A percentile compares a stretch with the other conserved stretches of the same genome.
Evolutionary conservation across 2,329 filamentous ascomycete genomes (phyloP).

Genomic region (Epicoccum sorghinum): DNA sequence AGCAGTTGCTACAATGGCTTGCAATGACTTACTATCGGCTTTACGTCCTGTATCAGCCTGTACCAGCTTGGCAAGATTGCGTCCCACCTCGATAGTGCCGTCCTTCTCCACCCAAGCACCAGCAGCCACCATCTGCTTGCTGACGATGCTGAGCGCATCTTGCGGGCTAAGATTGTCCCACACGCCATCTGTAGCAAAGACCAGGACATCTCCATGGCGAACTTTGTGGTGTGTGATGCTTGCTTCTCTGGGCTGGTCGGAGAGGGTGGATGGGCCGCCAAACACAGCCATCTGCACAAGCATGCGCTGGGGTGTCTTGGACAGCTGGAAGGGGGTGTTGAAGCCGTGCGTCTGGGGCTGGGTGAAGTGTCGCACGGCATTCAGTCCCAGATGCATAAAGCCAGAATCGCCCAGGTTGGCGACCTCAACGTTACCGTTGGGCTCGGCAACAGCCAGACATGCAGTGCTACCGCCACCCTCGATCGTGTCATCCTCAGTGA

Average conservation of each 20-base stretch:
- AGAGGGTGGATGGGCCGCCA: constrained; percentile 70
- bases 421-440: constrained; percentile 78
- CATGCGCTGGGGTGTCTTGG: constrained; percentile 81
- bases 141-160: constrained; percentile 82
- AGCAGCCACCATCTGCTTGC: constrained; percentile 72
- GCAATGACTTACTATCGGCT: constrained; percentile 63
- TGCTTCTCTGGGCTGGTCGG: constrained; percentile 84
- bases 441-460: constrained; percentile 78
- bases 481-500: constrained; percentile 75
- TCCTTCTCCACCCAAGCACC: constrained; percentile 74
- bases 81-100: constrained; percentile 58
- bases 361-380: constrained; percentile 82
- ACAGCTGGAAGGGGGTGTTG: constrained; percentile 96
- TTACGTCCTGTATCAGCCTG: constrained; percentile 53
- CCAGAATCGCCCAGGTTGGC: constrained; percentile 97
- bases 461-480: constrained; percentile 89
- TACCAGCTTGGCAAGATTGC: constrained; percentile 63
- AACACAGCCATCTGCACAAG: constrained; percentile 81
- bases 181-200: constrained; percentile 93
- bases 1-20: constrained; percentile 77
- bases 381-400: constrained; percentile 83
- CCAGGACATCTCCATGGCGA: constrained; percentile 88
- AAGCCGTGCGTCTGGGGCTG: constrained; percentile 93
- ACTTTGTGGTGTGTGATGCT: constrained; percentile 77
- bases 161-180: constrained; percentile 95